Evolutionary conservation across 495 filamentous ascomycete species (phyloP).

Genomic region (Parmelia sp.): DNA sequence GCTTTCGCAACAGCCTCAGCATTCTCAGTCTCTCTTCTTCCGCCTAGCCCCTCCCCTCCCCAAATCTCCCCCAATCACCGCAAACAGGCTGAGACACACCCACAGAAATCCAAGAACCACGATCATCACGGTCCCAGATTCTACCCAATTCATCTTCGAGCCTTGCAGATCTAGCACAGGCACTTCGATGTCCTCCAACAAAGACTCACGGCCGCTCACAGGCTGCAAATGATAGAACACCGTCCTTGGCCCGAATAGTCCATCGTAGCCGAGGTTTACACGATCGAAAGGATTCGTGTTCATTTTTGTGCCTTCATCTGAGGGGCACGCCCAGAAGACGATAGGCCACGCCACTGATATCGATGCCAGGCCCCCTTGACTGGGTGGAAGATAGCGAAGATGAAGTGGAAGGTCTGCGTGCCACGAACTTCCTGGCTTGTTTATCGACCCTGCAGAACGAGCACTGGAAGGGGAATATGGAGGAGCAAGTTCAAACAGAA

Average conservation of each 20-base stretch:
- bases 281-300: constrained; percentile 79
- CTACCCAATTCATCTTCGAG: constrained; percentile 44
- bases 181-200: constrained; percentile 58
- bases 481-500: constrained; percentile 68
- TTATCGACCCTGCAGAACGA: constrained; percentile 6
- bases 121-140: constrained; percentile 56
- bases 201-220: constrained; percentile 28
- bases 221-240: constrained; percentile 84
- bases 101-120: constrained; percentile 69
- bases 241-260: constrained; percentile 68
- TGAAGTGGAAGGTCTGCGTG: constrained; percentile 79
- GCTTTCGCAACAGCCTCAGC: not conserved
- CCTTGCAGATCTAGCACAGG: constrained; percentile 66
- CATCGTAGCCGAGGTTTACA: constrained; percentile 77
- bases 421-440: constrained; percentile 42
- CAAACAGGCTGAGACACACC: constrained; percentile 60
- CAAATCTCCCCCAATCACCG: constrained; percentile 30
- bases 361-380: constrained; percentile 20
- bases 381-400: constrained; percentile 70
- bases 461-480: constrained; percentile 28
- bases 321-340: constrained; percentile 88
- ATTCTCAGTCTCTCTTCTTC: constrained; percentile 13
- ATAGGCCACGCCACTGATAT: constrained; percentile 64
- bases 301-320: constrained; percentile 68
- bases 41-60: not conserved